Conservation (phyloP, 108 stramenopile species). For the Cafeteria roenbergensis region DNA sequence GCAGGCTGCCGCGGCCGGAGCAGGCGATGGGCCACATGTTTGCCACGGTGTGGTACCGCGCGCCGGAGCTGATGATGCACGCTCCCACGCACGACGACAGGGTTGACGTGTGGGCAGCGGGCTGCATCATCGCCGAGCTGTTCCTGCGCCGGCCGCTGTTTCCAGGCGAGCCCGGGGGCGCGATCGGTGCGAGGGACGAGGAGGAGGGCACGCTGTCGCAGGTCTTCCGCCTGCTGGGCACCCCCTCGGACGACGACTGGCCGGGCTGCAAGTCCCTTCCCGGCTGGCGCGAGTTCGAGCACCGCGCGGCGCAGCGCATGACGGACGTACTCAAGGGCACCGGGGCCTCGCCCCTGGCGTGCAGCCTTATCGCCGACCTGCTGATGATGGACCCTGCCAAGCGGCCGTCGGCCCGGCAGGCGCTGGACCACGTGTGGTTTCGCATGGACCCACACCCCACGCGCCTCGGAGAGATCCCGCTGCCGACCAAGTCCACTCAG, state of each 20-base stretch:
- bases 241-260: background rate
- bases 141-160: slow-evolving; percentile 75
- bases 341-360: background rate
- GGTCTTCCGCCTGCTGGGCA: background rate
- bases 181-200: background rate
- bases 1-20: slow-evolving; percentile 63
- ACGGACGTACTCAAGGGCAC: background rate
- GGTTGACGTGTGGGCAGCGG: slow-evolving; percentile 85
- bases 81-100: slow-evolving; percentile 66
- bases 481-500: background rate
- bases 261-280: background rate
- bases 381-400: slow-evolving; percentile 77
- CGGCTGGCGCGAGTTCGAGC: background rate
- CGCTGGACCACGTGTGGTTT: slow-evolving; percentile 81
- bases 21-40: slow-evolving; percentile 66
- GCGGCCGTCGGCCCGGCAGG: slow-evolving; percentile 78
- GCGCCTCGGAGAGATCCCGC: background rate
- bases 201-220: background rate
- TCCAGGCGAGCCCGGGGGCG: slow-evolving; percentile 42
- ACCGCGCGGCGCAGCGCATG: background rate
- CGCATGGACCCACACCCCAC: background rate
- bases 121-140: slow-evolving; percentile 95
- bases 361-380: slow-evolving; percentile 27
- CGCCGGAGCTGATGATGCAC: slow-evolving; percentile 85
- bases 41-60: slow-evolving; percentile 93